These are phyloP conservation scores for Euphorbia lathyris DNA, from an alignment of 345 rosid species.

Conservation along the genomic window DNA sequence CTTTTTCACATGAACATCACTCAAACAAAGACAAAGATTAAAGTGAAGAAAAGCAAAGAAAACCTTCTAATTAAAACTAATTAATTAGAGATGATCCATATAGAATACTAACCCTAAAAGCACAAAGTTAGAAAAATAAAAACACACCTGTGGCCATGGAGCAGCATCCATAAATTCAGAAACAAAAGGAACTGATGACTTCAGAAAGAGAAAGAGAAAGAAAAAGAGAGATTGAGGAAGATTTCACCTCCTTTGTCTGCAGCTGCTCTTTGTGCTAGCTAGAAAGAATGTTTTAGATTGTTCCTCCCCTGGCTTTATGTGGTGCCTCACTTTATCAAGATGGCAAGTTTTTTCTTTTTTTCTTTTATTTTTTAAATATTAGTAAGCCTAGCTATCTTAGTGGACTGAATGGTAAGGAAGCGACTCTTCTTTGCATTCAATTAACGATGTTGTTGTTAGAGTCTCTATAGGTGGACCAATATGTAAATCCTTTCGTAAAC, in stretches of 20 bases:
- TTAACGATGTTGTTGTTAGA: too few species aligned
- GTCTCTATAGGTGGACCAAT: too few species aligned
- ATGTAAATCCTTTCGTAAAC: too few species aligned
- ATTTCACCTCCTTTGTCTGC: slow-evolving; percentile 47
- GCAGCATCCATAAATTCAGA: slow-evolving; percentile 48
- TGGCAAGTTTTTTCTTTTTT: too few species aligned
- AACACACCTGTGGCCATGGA: slow-evolving; percentile 47
- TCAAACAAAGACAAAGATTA: background rate
- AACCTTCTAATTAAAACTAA: slow-evolving; percentile 10
- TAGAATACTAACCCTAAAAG: slow-evolving; percentile 6
- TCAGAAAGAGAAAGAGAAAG: slow-evolving; percentile 34
- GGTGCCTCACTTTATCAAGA: slow-evolving; percentile 35
- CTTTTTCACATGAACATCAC: slow-evolving; percentile 23
- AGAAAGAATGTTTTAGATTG: slow-evolving; percentile 54
- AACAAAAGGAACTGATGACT: slow-evolving; percentile 42
- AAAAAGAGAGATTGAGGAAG: slow-evolving; percentile 18
- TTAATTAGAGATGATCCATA: slow-evolving; percentile 7
- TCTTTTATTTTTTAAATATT: background rate
- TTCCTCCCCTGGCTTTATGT: slow-evolving; percentile 44
- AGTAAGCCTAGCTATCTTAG: too few species aligned
- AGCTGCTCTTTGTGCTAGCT: slow-evolving; percentile 45
- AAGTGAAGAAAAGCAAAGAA: background rate
- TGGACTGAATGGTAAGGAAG: too few species aligned
- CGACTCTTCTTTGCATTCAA: too few species aligned
- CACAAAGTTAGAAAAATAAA: slow-evolving; percentile 3